phyloP scores from a whole-genome alignment of 768 basidiomycete genomes.

The Vararia minispora region DNA sequence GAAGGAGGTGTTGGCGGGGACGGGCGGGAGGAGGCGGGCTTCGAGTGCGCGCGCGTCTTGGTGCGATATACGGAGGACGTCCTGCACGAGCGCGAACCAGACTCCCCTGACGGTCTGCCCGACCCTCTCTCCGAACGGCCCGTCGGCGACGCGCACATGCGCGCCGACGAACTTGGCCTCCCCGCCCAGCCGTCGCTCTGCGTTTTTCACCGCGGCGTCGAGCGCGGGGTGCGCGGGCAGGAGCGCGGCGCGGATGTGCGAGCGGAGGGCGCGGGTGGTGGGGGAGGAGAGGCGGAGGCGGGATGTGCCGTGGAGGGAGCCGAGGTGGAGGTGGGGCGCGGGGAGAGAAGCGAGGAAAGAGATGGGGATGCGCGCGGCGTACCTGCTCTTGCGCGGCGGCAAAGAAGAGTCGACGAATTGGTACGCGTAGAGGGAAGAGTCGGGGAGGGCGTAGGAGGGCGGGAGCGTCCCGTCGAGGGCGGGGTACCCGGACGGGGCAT shows the following conservation, averaged over 20 bases:
- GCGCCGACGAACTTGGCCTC: constrained; percentile 39
- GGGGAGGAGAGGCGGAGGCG: constrained; percentile 41
- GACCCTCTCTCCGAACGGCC: constrained; percentile 38
- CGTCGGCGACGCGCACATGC: constrained; percentile 64
- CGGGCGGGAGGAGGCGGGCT: too few relatives aligned
- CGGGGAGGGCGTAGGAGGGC: constrained; percentile 39
- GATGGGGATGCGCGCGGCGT: constrained; percentile 31
- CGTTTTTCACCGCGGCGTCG: constrained; percentile 28
- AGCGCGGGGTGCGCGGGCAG: constrained; percentile 40
- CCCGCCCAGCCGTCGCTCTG: constrained; percentile 26
- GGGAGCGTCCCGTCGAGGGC: constrained; percentile 36
- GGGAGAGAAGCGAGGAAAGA: constrained; percentile 26
- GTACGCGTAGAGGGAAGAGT: constrained; percentile 49
- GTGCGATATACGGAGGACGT: constrained; percentile 30
- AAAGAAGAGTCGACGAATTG: constrained; percentile 35
- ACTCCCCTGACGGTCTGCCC: constrained; percentile 30
- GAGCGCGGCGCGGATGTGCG: constrained; percentile 44
- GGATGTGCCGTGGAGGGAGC: constrained; percentile 68
- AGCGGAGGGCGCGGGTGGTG: constrained; percentile 31
- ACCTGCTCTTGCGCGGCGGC: constrained; percentile 27
- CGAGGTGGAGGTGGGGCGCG: constrained; percentile 53
- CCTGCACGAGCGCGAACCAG: constrained; percentile 49
- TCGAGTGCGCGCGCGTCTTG: constrained; percentile 9
- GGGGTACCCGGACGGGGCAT: too few relatives aligned
- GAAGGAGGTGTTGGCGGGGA: constrained; percentile 12